A percentile compares a stretch with the other conserved stretches of the same genome.
Evolutionary conservation across 2,329 filamentous ascomycete species (phyloP).

Genomic region (Fonsecaea erecta): DNA sequence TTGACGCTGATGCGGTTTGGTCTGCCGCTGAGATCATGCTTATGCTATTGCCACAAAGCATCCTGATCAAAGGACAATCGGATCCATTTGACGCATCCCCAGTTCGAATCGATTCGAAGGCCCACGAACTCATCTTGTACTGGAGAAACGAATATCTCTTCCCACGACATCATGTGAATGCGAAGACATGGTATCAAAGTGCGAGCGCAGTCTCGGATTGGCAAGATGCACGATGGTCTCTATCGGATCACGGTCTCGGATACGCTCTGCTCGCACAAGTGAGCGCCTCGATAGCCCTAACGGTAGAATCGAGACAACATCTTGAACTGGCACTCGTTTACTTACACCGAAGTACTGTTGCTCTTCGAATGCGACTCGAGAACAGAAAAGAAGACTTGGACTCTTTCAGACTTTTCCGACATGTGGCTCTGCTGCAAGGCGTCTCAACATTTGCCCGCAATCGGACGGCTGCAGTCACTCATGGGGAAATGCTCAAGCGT

Average conservation of each 20-base stretch:
- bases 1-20: background rate
- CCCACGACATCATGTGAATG: constrained; percentile 1
- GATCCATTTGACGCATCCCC: background rate
- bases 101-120: constrained; percentile 1
- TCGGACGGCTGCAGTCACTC: background rate
- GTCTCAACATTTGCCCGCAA: background rate
- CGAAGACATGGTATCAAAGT: background rate
- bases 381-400: background rate
- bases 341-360: background rate
- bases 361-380: background rate
- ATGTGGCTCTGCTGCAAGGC: background rate
- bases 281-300: background rate
- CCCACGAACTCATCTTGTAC: constrained; percentile 1
- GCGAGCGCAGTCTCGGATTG: background rate
- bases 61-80: background rate
- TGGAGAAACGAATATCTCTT: background rate
- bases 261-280: constrained; percentile 2
- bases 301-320: background rate
- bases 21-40: constrained; percentile 2
- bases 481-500: background rate
- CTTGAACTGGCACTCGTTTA: background rate
- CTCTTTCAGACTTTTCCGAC: background rate
- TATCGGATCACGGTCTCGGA: background rate
- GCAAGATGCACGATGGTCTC: background rate
- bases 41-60: constrained; percentile 1